Evolutionary conservation across 805 yeast genomes (phyloP).

Genomic region (Lachancea fermentati): DNA sequence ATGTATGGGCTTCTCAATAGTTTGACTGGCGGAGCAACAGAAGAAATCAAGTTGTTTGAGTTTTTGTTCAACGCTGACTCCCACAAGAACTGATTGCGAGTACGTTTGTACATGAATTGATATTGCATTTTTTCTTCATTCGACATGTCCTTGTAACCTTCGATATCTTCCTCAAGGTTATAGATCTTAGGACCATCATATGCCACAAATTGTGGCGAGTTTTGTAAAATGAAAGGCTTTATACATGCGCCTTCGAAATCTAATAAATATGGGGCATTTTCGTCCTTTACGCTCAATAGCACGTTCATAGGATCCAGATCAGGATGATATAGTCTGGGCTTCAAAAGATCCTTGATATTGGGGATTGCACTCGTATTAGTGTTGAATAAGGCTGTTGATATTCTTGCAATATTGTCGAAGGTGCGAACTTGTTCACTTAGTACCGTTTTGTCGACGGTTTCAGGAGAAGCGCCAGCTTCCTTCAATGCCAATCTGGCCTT

Average conservation of each 20-base stretch:
- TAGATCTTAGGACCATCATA: constrained; percentile 87
- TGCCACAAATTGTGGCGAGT: constrained; percentile 76
- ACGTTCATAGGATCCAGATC: constrained; percentile 92
- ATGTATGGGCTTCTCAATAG: constrained; percentile 59
- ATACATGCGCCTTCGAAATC: constrained; percentile 81
- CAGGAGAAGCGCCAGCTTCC: constrained; percentile 47
- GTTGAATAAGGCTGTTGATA: constrained; percentile 56
- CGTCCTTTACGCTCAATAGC: constrained; percentile 39
- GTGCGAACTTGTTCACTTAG: constrained; percentile 50
- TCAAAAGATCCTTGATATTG: constrained; percentile 53
- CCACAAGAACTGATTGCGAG: constrained; percentile 89
- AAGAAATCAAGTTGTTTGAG: constrained; percentile 62
- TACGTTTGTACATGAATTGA: constrained; percentile 79
- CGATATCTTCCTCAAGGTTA: constrained; percentile 67
- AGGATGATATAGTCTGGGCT: constrained; percentile 71
- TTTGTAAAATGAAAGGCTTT: constrained; percentile 75
- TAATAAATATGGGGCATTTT: constrained; percentile 45
- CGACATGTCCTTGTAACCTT: constrained; percentile 57
- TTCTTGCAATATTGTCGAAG: constrained; percentile 51
- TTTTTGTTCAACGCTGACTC: constrained; percentile 66
- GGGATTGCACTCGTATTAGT: constrained; percentile 51
- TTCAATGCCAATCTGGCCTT: constrained; percentile 48
- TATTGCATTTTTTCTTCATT: constrained; percentile 75
- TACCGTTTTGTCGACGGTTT: constrained; percentile 39
- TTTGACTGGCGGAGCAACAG: constrained; percentile 81